These are phyloP conservation scores for Breviolum minutum DNA, from an alignment of 73 alveolate genomes.

Conservation along the genomic window DNA sequence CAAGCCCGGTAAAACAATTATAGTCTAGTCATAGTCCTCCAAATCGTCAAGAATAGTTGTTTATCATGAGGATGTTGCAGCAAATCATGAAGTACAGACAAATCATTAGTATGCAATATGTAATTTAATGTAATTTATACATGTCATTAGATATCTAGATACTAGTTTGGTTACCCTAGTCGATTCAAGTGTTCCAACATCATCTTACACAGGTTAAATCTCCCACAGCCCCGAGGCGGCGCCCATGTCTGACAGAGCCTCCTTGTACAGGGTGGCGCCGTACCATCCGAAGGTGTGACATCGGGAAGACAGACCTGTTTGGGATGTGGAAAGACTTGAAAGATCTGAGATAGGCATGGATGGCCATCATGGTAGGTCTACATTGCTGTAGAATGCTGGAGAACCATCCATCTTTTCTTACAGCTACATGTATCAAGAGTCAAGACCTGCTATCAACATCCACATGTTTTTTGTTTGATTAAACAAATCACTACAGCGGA, in stretches of 20 bases:
- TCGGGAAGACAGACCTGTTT: no score
- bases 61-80: background rate
- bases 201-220: background rate
- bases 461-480: no score
- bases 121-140: background rate
- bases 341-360: no score
- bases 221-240: conserved; percentile 10
- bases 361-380: no score
- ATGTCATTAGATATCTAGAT: background rate
- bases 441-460: no score
- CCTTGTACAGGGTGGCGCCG: conserved; percentile 62
- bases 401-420: no score
- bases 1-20: no score
- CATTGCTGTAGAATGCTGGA: no score
- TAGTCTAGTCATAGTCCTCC: background rate
- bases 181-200: background rate
- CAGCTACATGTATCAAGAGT: no score
- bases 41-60: background rate
- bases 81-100: no score
- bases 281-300: conserved; percentile 59
- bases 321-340: no score
- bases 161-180: background rate
- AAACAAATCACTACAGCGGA: no score
- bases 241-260: conserved; percentile 81
- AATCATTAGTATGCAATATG: background rate